Evolutionary conservation across 768 basidiomycete species (phyloP), one percentile per base, ranked within the genome.

Genomic region (Mrakia gelida): DNA sequence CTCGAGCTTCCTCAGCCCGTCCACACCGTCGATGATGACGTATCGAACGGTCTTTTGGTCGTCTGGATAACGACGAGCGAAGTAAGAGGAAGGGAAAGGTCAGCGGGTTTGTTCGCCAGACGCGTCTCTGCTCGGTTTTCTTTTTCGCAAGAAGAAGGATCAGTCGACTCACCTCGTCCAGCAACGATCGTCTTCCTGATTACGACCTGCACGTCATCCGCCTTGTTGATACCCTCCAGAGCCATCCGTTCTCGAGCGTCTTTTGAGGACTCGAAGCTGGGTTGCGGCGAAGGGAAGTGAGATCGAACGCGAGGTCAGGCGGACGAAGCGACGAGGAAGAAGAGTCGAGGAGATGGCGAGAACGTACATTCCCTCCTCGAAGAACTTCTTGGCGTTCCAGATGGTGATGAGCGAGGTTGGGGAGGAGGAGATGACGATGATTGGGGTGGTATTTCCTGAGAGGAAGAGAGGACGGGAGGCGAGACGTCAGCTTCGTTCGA

Each of bases 361-460:
- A 4, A 84, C 90, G 78, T 84, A 93, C 91, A 88, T 86, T 0
- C 93, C 89, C 82, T 98, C 94, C 86, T 98, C 94, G 23, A 99
- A 85, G 85, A 98, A 97, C 45, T 89, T 89, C 84, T 92, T 93
- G 76, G 98, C 94, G 82, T 99, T 99, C 88, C 95, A 91, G 94
- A 99, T 97, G 9, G 94, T 97, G 83, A 99, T 91, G 75, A 99
- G 89, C 4, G 94, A 91, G 1, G 96, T 98, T 0, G 95, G 95
- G 23, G 92, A 95, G 0, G 95, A 96, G 0, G 95, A 96, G 62
- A 99, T 95, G 86, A 98, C 92, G 84, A 98, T 97, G 82, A 99
- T 98, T 0, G 96, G 96, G 85, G 92, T 73, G 34, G 92, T 81
- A 89, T 82, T 90, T 90, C 89, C 91, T 92, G 84, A 59, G 18